Evolutionary conservation across 441 rosid genomes (phyloP).

Genomic region (Populus hybrid): DNA sequence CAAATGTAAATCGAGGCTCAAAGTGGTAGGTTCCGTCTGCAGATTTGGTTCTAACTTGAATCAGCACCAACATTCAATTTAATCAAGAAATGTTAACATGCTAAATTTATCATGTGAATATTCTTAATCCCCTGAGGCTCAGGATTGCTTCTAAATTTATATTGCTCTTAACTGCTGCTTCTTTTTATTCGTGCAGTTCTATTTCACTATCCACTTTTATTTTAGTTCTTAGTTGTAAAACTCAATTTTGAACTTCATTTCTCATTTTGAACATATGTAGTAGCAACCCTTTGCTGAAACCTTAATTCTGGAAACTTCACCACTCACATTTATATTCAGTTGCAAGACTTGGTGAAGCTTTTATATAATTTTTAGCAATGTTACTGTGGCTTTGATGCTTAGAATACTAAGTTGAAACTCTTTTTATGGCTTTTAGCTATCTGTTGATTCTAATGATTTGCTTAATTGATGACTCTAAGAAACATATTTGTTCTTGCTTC

Average conservation of each 20-base stretch:
- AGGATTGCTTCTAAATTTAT: not conserved
- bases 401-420: conserved; percentile 3
- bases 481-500: too few relatives aligned
- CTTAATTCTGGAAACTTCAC: not conserved
- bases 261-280: not conserved
- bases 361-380: not conserved
- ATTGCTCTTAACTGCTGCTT: not conserved
- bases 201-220: not conserved
- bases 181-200: too few relatives aligned
- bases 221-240: not conserved
- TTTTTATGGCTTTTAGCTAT: not conserved
- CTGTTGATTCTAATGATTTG: not conserved
- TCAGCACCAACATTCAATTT: conserved; percentile 7
- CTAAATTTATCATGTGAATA: not conserved
- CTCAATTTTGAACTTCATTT: not conserved
- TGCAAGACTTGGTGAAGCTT: not conserved
- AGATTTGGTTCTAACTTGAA: not conserved
- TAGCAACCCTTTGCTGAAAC: not conserved
- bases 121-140: not conserved
- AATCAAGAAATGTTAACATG: not conserved
- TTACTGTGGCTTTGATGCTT: not conserved
- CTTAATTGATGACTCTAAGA: not conserved
- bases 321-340: not conserved
- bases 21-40: conserved; percentile 42
- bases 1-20: conserved; percentile 68